Base-by-base conservation (phyloP, 139 green algal species). In the Chlorella sp. region DNA sequence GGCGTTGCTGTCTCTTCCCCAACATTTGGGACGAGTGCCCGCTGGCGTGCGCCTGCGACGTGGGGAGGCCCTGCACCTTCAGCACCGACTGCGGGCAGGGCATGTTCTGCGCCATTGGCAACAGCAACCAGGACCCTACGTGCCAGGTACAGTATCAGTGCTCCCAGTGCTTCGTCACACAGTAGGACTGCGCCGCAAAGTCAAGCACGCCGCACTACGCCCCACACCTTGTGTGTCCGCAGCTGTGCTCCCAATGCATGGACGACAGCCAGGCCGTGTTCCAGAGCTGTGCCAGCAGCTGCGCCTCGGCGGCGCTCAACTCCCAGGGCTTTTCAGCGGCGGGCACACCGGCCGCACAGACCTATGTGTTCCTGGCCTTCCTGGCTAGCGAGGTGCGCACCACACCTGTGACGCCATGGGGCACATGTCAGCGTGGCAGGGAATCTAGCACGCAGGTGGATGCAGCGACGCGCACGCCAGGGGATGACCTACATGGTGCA, bases 1-100 rank as follows among this genome's bases (percentile, higher is more conserved):
- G 77, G 77, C 68, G 77, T 34, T 83, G 77, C 73, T 76, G 62
- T 35, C 72, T 83, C 1, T 83, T 77, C 51, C 73, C 77, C 1
- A 31, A 33, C 14, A 24, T 79, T 4, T 83, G 72, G 24, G 72
- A 72, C 22, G 1, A 0, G 0, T 83, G 77, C 35, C 72, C 77
- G 1, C 32, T 31, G 0, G 0, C 5, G 3, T 83, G 71, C 31
- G 67, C 26, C 31, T 81, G 65, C 65, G 62, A 42, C 1, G 3
- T 29, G 29, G 72, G 72, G 2, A 1, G 0, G 1, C 1, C 29
- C 2, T 83, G 77, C 35, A 49, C 63, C 32, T 34, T 23, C 2
- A 49, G 62, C 2, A 59, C 27, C 0, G 35, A 69, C 63, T 83
- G 77, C 63, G 69, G 77, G 3, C 1, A 35, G 24, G 77, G 77